Evolutionary conservation across 2,329 filamentous ascomycete genomes (phyloP).

Genomic region (Colletotrichum truncatum): DNA sequence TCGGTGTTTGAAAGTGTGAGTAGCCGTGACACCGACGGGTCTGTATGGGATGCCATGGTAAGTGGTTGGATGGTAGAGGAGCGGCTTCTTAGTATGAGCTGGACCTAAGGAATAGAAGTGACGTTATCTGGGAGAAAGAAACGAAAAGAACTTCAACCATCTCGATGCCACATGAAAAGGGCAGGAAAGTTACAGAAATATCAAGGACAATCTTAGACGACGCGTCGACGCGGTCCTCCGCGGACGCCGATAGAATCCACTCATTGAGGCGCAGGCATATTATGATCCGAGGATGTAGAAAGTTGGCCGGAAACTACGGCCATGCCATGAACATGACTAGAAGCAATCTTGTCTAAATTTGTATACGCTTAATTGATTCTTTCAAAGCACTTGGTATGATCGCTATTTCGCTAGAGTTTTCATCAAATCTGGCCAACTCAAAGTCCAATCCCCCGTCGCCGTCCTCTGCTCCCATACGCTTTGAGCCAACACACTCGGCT

Average conservation of each 20-base stretch:
- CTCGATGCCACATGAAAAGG: no score
- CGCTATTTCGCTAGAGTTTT: not conserved
- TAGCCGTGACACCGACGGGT: not conserved
- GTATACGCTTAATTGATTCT: no score
- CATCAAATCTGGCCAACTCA: slow-evolving; percentile 39
- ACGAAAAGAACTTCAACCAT: no score
- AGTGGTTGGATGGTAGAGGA: no score
- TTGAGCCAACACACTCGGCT: slow-evolving; percentile 37
- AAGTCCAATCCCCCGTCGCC: slow-evolving; percentile 39
- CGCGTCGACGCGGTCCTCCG: not conserved
- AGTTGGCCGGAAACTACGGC: no score
- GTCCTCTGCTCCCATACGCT: slow-evolving; percentile 40
- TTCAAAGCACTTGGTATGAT: not conserved
- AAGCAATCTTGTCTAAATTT: no score
- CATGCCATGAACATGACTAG: no score
- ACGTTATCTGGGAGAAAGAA: no score
- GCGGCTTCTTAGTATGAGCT: not conserved
- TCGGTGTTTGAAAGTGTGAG: not conserved
- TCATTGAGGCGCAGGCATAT: not conserved
- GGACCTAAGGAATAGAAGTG: no score
- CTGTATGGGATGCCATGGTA: not conserved
- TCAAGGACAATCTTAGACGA: not conserved
- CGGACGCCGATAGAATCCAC: not conserved
- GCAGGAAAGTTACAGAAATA: no score
- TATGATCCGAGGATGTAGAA: not conserved